Conservation (phyloP, 2,329 filamentous ascomycete species). For the Xylariaceae sp. region DNA sequence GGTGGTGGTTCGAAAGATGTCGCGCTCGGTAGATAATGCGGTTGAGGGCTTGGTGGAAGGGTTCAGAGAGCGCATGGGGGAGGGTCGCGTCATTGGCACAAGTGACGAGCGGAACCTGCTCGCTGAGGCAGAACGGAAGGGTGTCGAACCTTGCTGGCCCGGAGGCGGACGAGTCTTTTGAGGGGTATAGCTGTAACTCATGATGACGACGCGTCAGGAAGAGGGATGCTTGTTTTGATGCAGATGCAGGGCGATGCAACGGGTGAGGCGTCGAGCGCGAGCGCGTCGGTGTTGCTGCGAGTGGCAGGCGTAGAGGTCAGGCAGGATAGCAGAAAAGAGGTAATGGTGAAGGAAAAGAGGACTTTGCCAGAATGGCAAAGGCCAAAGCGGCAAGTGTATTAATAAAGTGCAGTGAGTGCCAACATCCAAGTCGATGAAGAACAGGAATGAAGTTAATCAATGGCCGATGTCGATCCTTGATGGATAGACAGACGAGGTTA, state of each 20-base stretch:
- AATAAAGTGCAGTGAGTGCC: constrained; percentile 3
- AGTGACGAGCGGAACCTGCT: constrained; percentile 30
- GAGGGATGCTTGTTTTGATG: too few species aligned
- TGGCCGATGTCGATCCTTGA: constrained; percentile 12
- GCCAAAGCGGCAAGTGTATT: constrained; percentile 8
- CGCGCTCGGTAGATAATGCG: constrained; percentile 13
- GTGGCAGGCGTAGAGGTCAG: too few species aligned
- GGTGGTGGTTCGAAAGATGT: constrained; percentile 27
- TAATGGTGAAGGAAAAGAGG: too few species aligned
- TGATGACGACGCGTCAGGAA: constrained; percentile 8
- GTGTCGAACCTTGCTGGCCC: constrained; percentile 26
- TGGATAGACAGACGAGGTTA: constrained; percentile 1
- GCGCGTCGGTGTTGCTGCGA: too few species aligned
- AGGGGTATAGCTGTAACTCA: constrained; percentile 24
- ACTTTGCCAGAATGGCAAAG: constrained; percentile 7
- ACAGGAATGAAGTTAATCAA: constrained; percentile 3
- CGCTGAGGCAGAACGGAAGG: constrained; percentile 22
- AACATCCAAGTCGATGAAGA: not conserved
- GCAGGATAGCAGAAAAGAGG: too few species aligned
- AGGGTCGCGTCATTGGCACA: constrained; percentile 23
- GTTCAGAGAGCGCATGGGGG: constrained; percentile 18
- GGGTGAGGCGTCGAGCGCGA: too few species aligned
- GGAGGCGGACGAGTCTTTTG: constrained; percentile 24
- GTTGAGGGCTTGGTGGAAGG: constrained; percentile 16
- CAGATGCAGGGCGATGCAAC: not conserved